Base-by-base conservation (phyloP, 2,329 filamentous ascomycete genomes). In the Sporothrix dimorphospora region DNA sequence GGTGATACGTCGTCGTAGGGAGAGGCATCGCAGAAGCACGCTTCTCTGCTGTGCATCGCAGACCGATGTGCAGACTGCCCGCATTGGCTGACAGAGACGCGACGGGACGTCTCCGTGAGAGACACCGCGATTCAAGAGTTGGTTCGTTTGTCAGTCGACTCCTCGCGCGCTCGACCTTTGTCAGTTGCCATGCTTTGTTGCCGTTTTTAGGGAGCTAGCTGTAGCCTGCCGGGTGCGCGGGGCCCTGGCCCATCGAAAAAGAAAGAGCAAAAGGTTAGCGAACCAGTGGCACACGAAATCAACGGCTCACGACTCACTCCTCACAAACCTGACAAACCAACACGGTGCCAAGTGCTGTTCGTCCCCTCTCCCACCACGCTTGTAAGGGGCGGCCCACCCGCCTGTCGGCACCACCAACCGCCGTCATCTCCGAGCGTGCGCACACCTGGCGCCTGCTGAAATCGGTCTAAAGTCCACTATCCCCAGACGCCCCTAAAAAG, bases 391-490 rank as follows among this genome's bases (percentile, higher is more conserved):
- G 66, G 21, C 66, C 66, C 45, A 38, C 45, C 45, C 65, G 21
- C 42, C 47, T 55, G 69, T 73, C 72, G 72, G 72, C 72, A 42
- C 51, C 51, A 21, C 57, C 59, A 73, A 71, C 21, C 72, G 61
- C 72, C 72, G 72, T 72, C 68, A 65, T 55, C 71, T 70, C 73
- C 73, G 73, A 66, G 47, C 14, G 27, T 40, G 45, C 24, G 38
- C 24, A n/a, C n/a, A 61, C 40, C 5, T 16, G 38, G n/a, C 59
- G 49, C 69, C 69, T 59, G 42, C 70, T 70, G 49, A n/a, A 73
- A 70, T 69, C 49, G 70, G 72, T 40, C 67, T 71, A 66, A 49
- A 53, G n/a, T 55, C 57, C 61, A 38, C 30, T 45, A 47, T 67
- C 49, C 70, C 70, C 61, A 71, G 59, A 71, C 59, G 42, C 40